Evolutionary conservation across 2,329 filamentous ascomycete genomes (phyloP).

Genomic region (Periconia sp.): DNA sequence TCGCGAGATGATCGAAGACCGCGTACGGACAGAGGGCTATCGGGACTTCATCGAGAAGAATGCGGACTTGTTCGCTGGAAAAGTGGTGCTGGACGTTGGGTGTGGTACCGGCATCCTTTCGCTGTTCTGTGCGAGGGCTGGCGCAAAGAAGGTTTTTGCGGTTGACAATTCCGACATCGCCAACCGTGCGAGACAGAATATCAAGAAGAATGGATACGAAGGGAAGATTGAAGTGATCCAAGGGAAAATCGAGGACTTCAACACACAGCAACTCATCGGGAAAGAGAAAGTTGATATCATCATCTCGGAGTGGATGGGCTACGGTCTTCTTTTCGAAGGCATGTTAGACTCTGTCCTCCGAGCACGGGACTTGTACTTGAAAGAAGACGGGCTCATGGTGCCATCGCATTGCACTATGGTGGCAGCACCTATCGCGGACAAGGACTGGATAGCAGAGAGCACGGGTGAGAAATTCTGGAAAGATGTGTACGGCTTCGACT

Average conservation of each 20-base stretch:
- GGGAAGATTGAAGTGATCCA: conserved; percentile 76
- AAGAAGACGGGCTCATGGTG: conserved; percentile 77
- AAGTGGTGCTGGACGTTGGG: conserved; percentile 87
- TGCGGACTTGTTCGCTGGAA: conserved; percentile 82
- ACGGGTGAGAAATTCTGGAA: conserved; percentile 75
- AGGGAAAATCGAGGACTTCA: conserved; percentile 85
- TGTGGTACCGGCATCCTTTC: conserved; percentile 82
- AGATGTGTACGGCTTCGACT: conserved; percentile 92
- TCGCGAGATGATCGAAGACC: conserved; percentile 93
- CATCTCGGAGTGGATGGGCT: conserved; percentile 98
- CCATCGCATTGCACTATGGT: conserved; percentile 84
- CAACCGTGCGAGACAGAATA: conserved; percentile 79
- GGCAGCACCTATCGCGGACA: conserved; percentile 77
- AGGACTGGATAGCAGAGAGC: conserved; percentile 75
- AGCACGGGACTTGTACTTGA: conserved; percentile 84
- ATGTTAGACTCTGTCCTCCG: conserved; percentile 94
- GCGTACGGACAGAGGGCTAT: conserved; percentile 85
- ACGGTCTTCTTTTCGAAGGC: conserved; percentile 88
- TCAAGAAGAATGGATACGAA: conserved; percentile 76
- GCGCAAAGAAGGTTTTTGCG: conserved; percentile 81
- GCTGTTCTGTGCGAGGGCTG: conserved; percentile 92
- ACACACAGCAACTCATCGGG: conserved; percentile 57
- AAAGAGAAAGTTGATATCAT: conserved; percentile 80
- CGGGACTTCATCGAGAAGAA: conserved; percentile 94
- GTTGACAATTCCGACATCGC: conserved; percentile 94